Conservation (phyloP, 805 yeast species). For the Huiozyma naganishii region DNA sequence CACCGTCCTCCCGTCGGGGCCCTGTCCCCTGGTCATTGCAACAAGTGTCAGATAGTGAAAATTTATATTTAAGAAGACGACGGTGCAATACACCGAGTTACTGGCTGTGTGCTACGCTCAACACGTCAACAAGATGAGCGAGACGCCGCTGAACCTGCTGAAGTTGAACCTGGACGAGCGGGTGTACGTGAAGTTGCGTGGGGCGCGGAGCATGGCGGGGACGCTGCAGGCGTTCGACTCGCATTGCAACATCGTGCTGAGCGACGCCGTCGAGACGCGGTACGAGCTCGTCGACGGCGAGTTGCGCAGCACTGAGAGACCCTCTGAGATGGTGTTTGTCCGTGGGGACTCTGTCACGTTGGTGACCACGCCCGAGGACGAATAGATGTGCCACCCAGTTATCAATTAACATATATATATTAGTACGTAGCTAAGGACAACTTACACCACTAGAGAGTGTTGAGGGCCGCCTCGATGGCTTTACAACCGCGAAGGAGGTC, state of each 20-base stretch:
- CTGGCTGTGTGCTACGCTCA: too few species aligned
- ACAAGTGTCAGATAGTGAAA: too few species aligned
- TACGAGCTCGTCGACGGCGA: conserved; percentile 44
- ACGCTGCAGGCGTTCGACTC: conserved; percentile 88
- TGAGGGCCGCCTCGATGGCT: conserved; percentile 39
- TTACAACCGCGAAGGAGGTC: conserved; percentile 76
- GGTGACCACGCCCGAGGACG: conserved; percentile 42
- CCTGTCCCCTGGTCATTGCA: neutral
- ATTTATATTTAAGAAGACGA: too few species aligned
- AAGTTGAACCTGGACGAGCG: conserved; percentile 78
- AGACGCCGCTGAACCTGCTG: conserved; percentile 79
- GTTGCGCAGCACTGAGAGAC: conserved; percentile 37
- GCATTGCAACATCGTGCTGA: conserved; percentile 90
- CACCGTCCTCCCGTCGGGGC: neutral
- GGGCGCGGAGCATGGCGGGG: conserved; percentile 87
- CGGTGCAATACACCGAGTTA: too few species aligned
- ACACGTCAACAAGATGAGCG: conserved; percentile 23
- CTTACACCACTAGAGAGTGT: neutral
- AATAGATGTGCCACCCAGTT: neutral
- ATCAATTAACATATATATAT: neutral
- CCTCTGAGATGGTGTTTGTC: conserved; percentile 82
- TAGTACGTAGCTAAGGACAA: neutral
- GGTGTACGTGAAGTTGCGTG: conserved; percentile 82
- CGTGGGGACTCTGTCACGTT: conserved; percentile 96
- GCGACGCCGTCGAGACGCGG: conserved; percentile 83